Evolutionary conservation across 352 stramenopile species (phyloP).

Genomic region (Bremia lactucae): DNA sequence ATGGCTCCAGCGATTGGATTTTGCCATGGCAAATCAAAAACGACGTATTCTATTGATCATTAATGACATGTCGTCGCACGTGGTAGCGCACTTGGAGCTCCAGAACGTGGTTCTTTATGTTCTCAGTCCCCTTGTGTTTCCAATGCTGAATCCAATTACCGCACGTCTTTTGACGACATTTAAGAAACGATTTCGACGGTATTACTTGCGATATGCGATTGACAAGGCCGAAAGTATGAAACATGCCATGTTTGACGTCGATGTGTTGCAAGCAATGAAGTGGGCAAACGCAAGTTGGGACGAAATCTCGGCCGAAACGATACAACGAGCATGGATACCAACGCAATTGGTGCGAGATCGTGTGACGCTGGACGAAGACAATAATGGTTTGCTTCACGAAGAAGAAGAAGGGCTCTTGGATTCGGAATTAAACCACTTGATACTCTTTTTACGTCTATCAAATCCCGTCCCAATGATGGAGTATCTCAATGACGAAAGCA

Average conservation of each 20-base stretch:
- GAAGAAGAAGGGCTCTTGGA: slow-evolving; percentile 49
- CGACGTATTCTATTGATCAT: slow-evolving; percentile 68
- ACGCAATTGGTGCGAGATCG: slow-evolving; percentile 48
- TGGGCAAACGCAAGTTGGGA: slow-evolving; percentile 62
- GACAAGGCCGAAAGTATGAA: slow-evolving; percentile 42
- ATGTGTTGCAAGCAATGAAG: slow-evolving; percentile 73
- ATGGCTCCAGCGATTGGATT: slow-evolving; percentile 73
- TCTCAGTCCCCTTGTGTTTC: slow-evolving; percentile 29
- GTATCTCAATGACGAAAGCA: slow-evolving; percentile 61
- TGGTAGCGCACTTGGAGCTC: slow-evolving; percentile 65
- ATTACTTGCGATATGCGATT: slow-evolving; percentile 57
- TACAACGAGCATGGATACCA: slow-evolving; percentile 52
- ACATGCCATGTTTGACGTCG: slow-evolving; percentile 39
- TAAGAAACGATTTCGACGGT: slow-evolving; percentile 67
- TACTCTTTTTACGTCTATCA: slow-evolving; percentile 50
- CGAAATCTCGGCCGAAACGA: slow-evolving; percentile 56
- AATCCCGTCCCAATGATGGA: slow-evolving; percentile 53
- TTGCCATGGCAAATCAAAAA: slow-evolving; percentile 66
- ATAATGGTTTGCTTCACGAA: slow-evolving; percentile 52
- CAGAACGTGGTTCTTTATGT: slow-evolving; percentile 66
- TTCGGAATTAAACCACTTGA: slow-evolving; percentile 49
- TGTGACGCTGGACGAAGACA: slow-evolving; percentile 32
- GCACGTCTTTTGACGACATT: slow-evolving; percentile 47
- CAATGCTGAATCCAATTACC: slow-evolving; percentile 61
- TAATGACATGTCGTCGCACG: slow-evolving; percentile 68